phyloP scores from a whole-genome alignment of 2,329 filamentous ascomycete species.

The Malbranchea zuffiana region DNA sequence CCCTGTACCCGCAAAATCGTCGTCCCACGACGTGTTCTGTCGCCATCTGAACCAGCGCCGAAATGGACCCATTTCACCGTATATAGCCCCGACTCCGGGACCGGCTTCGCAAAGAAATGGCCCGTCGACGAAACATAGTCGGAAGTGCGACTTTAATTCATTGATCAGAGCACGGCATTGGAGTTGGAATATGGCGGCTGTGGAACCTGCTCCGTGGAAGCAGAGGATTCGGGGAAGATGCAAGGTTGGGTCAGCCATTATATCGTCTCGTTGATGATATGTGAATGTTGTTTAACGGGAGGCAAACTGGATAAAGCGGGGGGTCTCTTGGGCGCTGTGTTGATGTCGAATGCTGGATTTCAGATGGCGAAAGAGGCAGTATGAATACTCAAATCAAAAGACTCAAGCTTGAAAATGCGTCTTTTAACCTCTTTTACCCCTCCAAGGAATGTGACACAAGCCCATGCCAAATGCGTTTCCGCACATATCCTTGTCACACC shows the following conservation, averaged over 20 bases:
- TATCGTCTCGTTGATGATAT: too few relatives aligned
- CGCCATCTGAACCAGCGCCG: slow-evolving; percentile 53
- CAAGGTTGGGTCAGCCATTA: slow-evolving; percentile 18
- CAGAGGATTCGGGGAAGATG: slow-evolving; percentile 59
- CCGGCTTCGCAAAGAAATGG: slow-evolving; percentile 50
- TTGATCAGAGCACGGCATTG: slow-evolving; percentile 52
- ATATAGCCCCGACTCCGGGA: slow-evolving; percentile 53
- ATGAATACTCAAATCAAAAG: too few relatives aligned
- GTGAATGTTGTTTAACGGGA: too few relatives aligned
- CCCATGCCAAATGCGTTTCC: too few relatives aligned
- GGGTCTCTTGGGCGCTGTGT: too few relatives aligned
- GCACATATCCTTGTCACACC: too few relatives aligned
- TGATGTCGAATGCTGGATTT: too few relatives aligned
- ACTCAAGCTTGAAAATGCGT: too few relatives aligned
- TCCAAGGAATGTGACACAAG: too few relatives aligned
- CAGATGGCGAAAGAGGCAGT: too few relatives aligned
- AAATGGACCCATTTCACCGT: slow-evolving; percentile 56
- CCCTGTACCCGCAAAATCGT: slow-evolving; percentile 34
- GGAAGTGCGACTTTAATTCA: slow-evolving; percentile 48
- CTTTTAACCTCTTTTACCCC: too few relatives aligned
- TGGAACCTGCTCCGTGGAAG: slow-evolving; percentile 70
- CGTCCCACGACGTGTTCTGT: slow-evolving; percentile 35
- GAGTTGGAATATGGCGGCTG: slow-evolving; percentile 55
- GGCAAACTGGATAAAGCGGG: too few relatives aligned
- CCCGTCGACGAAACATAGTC: slow-evolving; percentile 61